Evolutionary conservation across 371 early-diverging fungal genomes (phyloP).

Genomic region (Vairimorpha necatrix): DNA sequence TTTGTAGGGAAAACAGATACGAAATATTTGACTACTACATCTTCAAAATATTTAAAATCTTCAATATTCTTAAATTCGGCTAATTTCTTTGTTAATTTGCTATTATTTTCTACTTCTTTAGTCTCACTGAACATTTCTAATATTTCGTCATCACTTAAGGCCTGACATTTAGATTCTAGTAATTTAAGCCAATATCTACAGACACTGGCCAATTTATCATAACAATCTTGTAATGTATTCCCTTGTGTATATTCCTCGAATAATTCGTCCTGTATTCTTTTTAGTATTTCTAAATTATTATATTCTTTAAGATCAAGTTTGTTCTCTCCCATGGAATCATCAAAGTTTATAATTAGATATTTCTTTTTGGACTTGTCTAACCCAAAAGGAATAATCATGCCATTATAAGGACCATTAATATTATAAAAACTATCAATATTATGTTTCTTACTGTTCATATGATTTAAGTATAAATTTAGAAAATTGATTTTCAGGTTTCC

Average conservation of each 20-base stretch:
- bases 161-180: conserved; percentile 73
- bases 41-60: conserved; percentile 91
- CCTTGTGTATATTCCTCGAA: conserved; percentile 86
- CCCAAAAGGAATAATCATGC: conserved; percentile 97
- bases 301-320: conserved; percentile 98
- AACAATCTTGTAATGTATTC: conserved; percentile 77
- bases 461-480: conserved; percentile 92
- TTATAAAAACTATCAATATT: conserved; percentile 97
- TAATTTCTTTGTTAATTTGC: conserved; percentile 84
- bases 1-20: conserved; percentile 79
- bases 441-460: conserved; percentile 78
- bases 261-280: conserved; percentile 88
- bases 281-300: conserved; percentile 94
- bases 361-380: too few relatives aligned
- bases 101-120: conserved; percentile 71
- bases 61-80: conserved; percentile 86
- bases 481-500: conserved; percentile 73
- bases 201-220: conserved; percentile 75
- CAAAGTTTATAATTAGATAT: conserved; percentile 82
- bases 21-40: conserved; percentile 88
- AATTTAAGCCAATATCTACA: conserved; percentile 92
- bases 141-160: conserved; percentile 78
- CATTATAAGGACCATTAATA: conserved; percentile 97
- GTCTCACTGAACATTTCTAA: conserved; percentile 94
- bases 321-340: conserved; percentile 87